Evolutionary conservation across 2,329 filamentous ascomycete genomes (phyloP).

Genomic region (Aspergillus neotritici): DNA sequence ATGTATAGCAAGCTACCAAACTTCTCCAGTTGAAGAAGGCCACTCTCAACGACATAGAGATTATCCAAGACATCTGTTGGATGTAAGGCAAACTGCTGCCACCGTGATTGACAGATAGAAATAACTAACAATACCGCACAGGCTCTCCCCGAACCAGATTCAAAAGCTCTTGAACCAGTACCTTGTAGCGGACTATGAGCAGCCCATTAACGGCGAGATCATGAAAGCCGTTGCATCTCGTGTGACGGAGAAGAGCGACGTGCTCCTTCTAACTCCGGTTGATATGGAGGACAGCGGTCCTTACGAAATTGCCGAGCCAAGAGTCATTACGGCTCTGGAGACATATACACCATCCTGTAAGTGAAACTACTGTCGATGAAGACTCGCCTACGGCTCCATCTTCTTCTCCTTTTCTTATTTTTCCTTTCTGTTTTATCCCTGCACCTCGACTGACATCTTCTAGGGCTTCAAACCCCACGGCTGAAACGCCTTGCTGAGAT

Average conservation of each 20-base stretch:
- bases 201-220: constrained; percentile 98
- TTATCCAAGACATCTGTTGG: constrained; percentile 99
- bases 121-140: constrained; percentile 29
- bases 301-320: constrained; percentile 95
- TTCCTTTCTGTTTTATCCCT: too few species aligned
- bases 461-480: constrained; percentile 91
- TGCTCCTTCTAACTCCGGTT: constrained; percentile 84
- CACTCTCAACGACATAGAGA: constrained; percentile 97
- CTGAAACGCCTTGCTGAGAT: constrained; percentile 97
- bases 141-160: constrained; percentile 96
- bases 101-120: too few species aligned
- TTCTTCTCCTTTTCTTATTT: too few species aligned
- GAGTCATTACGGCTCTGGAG: constrained; percentile 91
- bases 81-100: constrained; percentile 62
- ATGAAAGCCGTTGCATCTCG: constrained; percentile 98
- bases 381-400: background rate
- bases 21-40: constrained; percentile 98
- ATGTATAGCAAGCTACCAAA: constrained; percentile 82
- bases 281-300: constrained; percentile 99
- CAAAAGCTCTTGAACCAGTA: constrained; percentile 99
- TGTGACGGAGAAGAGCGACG: constrained; percentile 97
- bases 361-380: constrained; percentile 32
- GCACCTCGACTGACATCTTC: constrained; percentile 26
- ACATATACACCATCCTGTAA: constrained; percentile 97
- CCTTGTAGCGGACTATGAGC: constrained; percentile 96